Evolutionary conservation across 345 rosid species (phyloP), one percentile per base, ranked within the genome.

Genomic region (Gynandropsis gynandra): DNA sequence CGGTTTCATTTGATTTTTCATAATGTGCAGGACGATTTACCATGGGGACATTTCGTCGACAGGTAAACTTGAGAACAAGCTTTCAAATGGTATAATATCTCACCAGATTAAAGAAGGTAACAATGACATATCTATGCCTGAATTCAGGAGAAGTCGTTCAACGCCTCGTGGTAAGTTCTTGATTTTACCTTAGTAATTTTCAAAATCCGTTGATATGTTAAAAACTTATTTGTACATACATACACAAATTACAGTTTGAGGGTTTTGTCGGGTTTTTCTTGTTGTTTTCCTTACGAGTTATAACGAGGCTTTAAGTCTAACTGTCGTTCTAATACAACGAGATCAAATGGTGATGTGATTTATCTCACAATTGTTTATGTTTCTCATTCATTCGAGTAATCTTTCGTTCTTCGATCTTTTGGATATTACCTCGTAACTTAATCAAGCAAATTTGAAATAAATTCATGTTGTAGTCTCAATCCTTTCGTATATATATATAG

Each of bases 141-240:
- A 80, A 54, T 70, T 80, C 47, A 75, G 82, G 54, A 75, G 95
- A 70, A 87, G 84, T 52, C 74, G 78, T 48, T 87, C 86, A n/a
- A 74, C 81, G 16, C 80, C 89, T 53, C 84, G 82, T 0, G 82
- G 82, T 44, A 83, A 80, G 63, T 75, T 78, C 53, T 66, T 69
- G 42, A 51, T 58, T 38, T 61, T 70, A 48, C 74, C 85, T 35
- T 78, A 73, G 74, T 60, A 52, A 43, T 56, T 16, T 43, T 19
- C 56, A 27, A 27, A 16, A 35, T 49, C 40, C 56, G 36, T 56
- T 57, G 36, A 44, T 42, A 34, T 39, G 18, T 10, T 16, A 10
- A 32, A 12, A 14, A 32, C 7, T 43, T 24, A 8, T 45, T 24
- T 52, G 66, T 62, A 62, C 43, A 57, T 10, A 57, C 16, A 62